Percentiles rank a stretch among this genome's conserved stretches.
Conservation (phyloP, 768 basidiomycete species). For the Sporobolomyces pararoseus region DNA sequence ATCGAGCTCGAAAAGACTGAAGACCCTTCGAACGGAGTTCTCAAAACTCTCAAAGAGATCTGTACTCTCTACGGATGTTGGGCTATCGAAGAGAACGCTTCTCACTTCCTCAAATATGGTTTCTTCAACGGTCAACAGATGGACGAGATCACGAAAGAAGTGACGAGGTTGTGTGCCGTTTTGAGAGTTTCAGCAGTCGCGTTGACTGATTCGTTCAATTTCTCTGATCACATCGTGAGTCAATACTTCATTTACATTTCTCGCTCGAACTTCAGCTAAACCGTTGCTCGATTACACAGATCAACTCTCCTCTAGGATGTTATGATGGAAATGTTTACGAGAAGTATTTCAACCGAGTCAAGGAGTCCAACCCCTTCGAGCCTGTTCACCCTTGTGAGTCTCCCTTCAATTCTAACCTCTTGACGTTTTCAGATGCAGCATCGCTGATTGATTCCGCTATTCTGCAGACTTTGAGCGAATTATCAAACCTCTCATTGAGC, state of each 20-base stretch:
- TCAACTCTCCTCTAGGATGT: slow-evolving; percentile 53
- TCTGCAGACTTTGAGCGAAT: slow-evolving; percentile 50
- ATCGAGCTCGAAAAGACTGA: slow-evolving; percentile 48
- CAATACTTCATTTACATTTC: neutral
- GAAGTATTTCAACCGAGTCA: slow-evolving; percentile 52
- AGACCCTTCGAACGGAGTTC: slow-evolving; percentile 44
- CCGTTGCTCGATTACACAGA: slow-evolving; percentile 15
- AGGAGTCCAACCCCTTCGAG: slow-evolving; percentile 51
- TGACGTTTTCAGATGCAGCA: too few species aligned
- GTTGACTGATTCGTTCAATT: slow-evolving; percentile 46
- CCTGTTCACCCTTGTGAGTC: slow-evolving; percentile 49
- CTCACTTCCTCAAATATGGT: slow-evolving; percentile 52
- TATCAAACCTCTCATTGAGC: slow-evolving; percentile 52
- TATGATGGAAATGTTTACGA: slow-evolving; percentile 53
- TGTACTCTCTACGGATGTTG: slow-evolving; percentile 52
- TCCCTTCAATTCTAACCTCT: neutral
- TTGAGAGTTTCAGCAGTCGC: slow-evolving; percentile 45
- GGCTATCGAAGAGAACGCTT: slow-evolving; percentile 53
- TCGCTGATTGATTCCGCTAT: neutral
- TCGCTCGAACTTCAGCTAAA: neutral
- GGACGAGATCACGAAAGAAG: slow-evolving; percentile 43
- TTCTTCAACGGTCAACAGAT: slow-evolving; percentile 44
- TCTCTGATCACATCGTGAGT: slow-evolving; percentile 44
- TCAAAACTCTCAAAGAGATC: slow-evolving; percentile 47
- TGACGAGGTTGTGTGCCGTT: slow-evolving; percentile 45